phyloP scores from a whole-genome alignment of 192 early-diverging fungal species.

The Globomyces pollinis-pini region DNA sequence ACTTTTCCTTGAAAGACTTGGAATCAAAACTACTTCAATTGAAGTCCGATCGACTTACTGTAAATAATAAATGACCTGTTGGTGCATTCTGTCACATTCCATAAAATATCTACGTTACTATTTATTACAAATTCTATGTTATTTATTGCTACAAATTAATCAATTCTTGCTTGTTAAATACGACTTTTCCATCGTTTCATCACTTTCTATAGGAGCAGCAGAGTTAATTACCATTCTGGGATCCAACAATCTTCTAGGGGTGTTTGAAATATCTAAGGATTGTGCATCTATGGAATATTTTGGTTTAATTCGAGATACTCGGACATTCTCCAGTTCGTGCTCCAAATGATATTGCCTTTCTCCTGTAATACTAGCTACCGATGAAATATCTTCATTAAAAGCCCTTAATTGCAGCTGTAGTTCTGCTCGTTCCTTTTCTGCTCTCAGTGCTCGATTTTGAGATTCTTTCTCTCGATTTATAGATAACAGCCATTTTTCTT shows the following conservation, averaged over 20 bases:
- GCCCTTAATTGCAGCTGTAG: neutral
- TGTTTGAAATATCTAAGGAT: neutral
- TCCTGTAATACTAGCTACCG: neutral
- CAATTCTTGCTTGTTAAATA: neutral
- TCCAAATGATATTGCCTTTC: no score
- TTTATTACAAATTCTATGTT: neutral
- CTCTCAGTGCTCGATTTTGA: no score
- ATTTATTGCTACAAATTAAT: neutral
- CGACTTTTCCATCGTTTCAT: neutral
- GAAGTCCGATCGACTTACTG: neutral
- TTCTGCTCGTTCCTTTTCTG: no score
- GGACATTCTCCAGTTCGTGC: neutral
- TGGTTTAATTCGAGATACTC: neutral
- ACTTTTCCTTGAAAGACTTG: neutral
- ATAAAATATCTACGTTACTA: neutral
- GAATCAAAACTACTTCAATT: neutral
- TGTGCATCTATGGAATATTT: neutral
- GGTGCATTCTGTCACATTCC: neutral
- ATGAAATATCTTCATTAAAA: neutral
- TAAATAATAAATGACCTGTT: slow-evolving; percentile 1
- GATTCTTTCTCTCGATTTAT: no score
- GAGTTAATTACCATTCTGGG: neutral
- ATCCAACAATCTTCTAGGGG: neutral
- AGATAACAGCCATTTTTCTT: no score
- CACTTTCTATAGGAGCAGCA: neutral